Base-by-base conservation (phyloP, 768 basidiomycete genomes). In the Cubamyces sp. region DNA sequence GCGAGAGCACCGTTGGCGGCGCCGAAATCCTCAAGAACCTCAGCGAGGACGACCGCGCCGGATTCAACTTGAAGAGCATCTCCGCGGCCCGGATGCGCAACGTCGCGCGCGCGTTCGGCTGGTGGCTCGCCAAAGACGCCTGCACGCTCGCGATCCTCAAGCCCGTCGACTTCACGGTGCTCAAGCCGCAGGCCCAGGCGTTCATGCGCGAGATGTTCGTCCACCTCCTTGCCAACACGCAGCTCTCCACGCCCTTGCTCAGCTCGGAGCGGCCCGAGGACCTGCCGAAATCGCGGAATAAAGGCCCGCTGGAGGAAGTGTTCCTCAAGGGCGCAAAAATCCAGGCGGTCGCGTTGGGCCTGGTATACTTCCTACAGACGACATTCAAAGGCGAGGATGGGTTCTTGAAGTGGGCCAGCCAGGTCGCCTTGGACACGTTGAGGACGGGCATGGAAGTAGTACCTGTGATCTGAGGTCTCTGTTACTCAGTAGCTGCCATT, bases 121-220 rank as follows among this genome's bases (percentile, higher is more conserved):
- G 96, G 94, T 94, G 92, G 86, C 84, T 97, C 43, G 91, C 93
- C 5, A 94, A 94, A 73, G 92, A 90, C 64, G 85, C 84, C 12
- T 78, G 91, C 28, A 80, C 86, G 23, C 76, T 98, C 48, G 80
- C 84, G 0, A 83, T 97, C 8, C 77, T 98, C 58, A 98, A 98
- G 94, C 92, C 96, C 18, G 81, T 98, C 48, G 92, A 96, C 70
- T 98, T 98, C 70, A 89, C 87, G 0, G 61, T 77, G 0, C 81
- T 96, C 51, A 88, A 91, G 64, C 73, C 84, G 5, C 82, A 82
- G 59, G 84, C 90, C 6, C 77, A 70, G 1, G 74, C 72, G 16
- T 98, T 98, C 74, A 77, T 98, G 45, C 78, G 77, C 58, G 85
- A 88, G 58, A 76, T 98, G 54, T 78, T 98, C 61, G 74, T 80